Percentiles rank a stretch among this genome's conserved stretches.
Conservation (phyloP, 176 grass and related monocot species). For the Rhynchospora pubera region DNA sequence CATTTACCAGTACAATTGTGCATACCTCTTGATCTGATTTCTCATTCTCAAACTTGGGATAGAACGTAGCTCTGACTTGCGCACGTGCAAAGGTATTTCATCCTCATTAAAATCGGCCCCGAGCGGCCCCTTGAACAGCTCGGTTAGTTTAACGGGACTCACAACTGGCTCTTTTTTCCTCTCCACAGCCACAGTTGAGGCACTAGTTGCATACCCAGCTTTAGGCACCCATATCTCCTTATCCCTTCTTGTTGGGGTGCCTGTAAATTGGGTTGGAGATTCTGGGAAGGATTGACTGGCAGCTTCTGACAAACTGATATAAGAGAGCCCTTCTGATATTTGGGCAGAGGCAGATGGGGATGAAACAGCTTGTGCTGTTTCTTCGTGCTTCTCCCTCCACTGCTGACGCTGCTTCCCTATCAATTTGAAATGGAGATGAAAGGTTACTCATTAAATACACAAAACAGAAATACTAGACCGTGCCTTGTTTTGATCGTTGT, state of each 20-base stretch:
- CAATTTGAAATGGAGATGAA: background rate
- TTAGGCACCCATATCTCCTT: constrained; percentile 44
- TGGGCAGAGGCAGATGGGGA: background rate
- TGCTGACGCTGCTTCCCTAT: background rate
- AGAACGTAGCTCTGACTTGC: constrained; percentile 84
- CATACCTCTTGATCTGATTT: constrained; percentile 88
- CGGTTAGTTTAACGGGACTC: constrained; percentile 19
- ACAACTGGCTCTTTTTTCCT: background rate
- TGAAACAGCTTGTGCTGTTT: constrained; percentile 6
- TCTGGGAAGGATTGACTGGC: background rate
- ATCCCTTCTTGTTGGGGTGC: background rate
- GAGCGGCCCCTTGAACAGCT: constrained; percentile 45
- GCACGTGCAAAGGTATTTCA: constrained; percentile 52
- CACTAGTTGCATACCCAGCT: constrained; percentile 26
- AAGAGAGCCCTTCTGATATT: constrained; percentile 2
- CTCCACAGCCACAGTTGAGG: constrained; percentile 3
- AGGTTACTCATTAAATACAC: background rate
- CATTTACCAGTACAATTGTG: background rate
- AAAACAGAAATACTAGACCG: background rate
- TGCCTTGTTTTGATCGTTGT: background rate
- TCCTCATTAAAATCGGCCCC: constrained; percentile 54
- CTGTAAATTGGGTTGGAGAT: background rate
- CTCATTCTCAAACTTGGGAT: constrained; percentile 98
- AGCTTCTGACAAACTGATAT: background rate
- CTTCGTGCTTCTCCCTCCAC: background rate